These are phyloP conservation scores for Apiospora saccharicola DNA, from an alignment of 2,329 filamentous ascomycete genomes.

Conservation along the genomic window DNA sequence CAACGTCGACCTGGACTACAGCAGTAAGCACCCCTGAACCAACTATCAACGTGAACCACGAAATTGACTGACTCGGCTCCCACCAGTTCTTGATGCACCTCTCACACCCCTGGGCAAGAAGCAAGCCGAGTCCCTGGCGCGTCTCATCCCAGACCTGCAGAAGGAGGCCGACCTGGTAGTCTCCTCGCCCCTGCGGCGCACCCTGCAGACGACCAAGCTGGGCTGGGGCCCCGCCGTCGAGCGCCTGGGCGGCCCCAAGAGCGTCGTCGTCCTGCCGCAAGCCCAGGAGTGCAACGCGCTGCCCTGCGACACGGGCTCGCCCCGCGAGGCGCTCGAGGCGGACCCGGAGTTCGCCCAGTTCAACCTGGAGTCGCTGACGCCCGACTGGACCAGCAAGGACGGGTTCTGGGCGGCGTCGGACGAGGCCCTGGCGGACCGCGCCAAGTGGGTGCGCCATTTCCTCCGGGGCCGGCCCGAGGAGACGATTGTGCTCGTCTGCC, in stretches of 20 bases:
- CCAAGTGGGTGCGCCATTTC: slow-evolving; percentile 36
- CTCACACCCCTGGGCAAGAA: slow-evolving; percentile 37
- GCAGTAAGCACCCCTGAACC: slow-evolving; percentile 31
- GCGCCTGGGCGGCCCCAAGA: slow-evolving; percentile 33
- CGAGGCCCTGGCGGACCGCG: slow-evolving; percentile 34
- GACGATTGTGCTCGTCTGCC: slow-evolving; percentile 41
- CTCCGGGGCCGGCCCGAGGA: slow-evolving; percentile 37
- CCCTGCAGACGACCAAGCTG: slow-evolving; percentile 43
- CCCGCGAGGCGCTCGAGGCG: slow-evolving; percentile 34
- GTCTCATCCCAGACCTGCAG: slow-evolving; percentile 32
- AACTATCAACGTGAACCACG: too few species aligned
- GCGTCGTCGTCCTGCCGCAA: slow-evolving; percentile 38
- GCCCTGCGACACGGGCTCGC: slow-evolving; percentile 44
- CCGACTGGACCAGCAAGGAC: slow-evolving; percentile 39
- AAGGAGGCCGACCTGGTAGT: slow-evolving; percentile 37
- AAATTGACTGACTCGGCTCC: slow-evolving; percentile 7
- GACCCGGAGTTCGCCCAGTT: slow-evolving; percentile 38
- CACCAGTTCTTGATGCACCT: slow-evolving; percentile 36
- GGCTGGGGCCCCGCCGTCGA: slow-evolving; percentile 36
- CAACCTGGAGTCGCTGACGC: slow-evolving; percentile 34
- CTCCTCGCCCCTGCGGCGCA: slow-evolving; percentile 43
- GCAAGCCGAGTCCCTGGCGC: slow-evolving; percentile 35
- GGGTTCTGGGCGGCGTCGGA: slow-evolving; percentile 37
- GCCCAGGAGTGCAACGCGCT: slow-evolving; percentile 41
- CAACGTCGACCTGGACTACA: slow-evolving; percentile 38